Evolutionary conservation across 257 asterid genomes (phyloP).

Genomic region (Verbascum thapsus): DNA sequence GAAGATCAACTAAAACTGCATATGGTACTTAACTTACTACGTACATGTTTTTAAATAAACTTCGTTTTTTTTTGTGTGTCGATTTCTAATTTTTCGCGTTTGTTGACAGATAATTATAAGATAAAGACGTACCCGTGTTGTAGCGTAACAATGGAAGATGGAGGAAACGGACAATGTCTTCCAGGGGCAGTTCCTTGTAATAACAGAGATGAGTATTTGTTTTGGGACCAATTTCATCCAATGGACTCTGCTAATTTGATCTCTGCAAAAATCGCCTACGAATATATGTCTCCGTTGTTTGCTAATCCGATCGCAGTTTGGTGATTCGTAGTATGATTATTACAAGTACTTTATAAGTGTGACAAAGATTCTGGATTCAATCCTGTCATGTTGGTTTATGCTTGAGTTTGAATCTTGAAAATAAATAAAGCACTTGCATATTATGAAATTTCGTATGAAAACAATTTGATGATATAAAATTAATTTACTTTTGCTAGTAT

Average conservation of each 20-base stretch:
- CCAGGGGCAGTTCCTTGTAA: constrained; percentile 27
- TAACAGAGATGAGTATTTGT: constrained; percentile 35
- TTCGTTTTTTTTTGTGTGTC: too few species aligned
- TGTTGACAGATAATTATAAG: constrained; percentile 31
- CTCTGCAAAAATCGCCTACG: constrained; percentile 6
- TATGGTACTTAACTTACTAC: constrained; percentile 30
- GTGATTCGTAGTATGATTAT: neutral
- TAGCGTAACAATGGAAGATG: neutral
- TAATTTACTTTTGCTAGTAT: too few species aligned
- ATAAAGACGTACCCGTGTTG: constrained; percentile 38
- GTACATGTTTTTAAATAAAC: too few species aligned
- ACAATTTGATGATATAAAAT: too few species aligned
- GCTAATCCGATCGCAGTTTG: neutral
- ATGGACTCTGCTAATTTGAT: constrained; percentile 29
- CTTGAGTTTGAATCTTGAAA: too few species aligned
- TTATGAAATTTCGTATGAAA: too few species aligned
- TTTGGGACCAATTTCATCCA: constrained; percentile 42
- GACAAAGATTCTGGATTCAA: too few species aligned
- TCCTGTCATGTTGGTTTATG: too few species aligned
- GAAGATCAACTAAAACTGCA: neutral
- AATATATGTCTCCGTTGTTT: constrained; percentile 16
- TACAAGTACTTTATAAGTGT: neutral
- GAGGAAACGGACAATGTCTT: constrained; percentile 11
- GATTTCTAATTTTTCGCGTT: too few species aligned
- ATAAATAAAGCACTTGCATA: too few species aligned